These are phyloP conservation scores for Cystobasidiaceae sp. DNA, from an alignment of 1,284 basidiomycete species.

Conservation along the genomic window DNA sequence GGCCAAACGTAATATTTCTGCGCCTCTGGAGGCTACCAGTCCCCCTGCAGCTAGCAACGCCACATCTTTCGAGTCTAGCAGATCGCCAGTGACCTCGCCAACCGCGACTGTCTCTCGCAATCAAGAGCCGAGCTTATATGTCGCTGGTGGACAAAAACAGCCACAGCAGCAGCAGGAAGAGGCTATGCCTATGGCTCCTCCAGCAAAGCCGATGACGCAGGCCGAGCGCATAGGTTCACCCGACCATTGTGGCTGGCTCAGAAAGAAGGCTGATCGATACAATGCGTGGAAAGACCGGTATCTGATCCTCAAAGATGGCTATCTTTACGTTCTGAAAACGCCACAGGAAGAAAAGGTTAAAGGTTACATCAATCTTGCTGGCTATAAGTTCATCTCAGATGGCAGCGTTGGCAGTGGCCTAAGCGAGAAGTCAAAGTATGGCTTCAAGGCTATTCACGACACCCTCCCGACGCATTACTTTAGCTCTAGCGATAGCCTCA, in stretches of 20 bases:
- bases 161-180: not conserved
- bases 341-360: constrained; percentile 89
- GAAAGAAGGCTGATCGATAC: constrained; percentile 91
- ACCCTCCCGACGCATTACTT: constrained; percentile 84
- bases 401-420: constrained; percentile 50
- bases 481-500: constrained; percentile 75
- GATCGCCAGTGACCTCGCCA: not conserved
- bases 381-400: constrained; percentile 90
- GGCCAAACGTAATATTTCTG: constrained; percentile 13
- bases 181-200: not conserved
- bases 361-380: constrained; percentile 84
- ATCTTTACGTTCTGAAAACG: constrained; percentile 78
- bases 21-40: constrained; percentile 12
- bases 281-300: constrained; percentile 89
- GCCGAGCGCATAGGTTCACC: constrained; percentile 81
- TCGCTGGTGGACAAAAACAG: not conserved
- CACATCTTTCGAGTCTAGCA: not conserved
- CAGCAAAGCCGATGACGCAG: constrained; percentile 49
- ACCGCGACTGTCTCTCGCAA: not conserved
- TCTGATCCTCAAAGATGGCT: constrained; percentile 87
- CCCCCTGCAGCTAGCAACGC: not conserved
- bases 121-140: not conserved
- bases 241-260: constrained; percentile 87
- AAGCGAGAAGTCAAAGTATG: constrained; percentile 73
- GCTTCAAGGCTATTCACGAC: constrained; percentile 90